Percentiles rank a stretch among this genome's conserved stretches.
phyloP scores from a whole-genome alignment of 768 basidiomycete genomes.

The Suillus americanus region DNA sequence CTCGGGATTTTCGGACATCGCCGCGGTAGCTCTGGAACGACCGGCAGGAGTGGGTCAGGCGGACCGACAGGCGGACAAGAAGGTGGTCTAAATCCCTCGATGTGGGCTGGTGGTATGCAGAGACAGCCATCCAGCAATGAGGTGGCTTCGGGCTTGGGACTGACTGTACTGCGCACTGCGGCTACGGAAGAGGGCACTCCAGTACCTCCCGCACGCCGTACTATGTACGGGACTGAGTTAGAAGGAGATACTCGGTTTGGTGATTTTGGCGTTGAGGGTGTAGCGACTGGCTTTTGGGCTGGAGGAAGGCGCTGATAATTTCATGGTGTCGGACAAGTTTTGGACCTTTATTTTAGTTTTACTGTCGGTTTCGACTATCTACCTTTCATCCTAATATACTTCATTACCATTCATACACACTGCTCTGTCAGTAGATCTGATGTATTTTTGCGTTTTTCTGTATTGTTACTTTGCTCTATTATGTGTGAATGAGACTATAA shows the following conservation, averaged over 20 bases:
- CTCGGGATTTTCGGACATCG: conserved; percentile 31
- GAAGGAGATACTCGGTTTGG: conserved; percentile 84
- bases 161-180: conserved; percentile 38
- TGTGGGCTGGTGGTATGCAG: conserved; percentile 22
- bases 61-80: conserved; percentile 28
- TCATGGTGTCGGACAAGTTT: not conserved
- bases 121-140: conserved; percentile 44
- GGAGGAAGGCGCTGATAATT: conserved; percentile 41
- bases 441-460: not conserved
- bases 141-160: conserved; percentile 43
- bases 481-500: not conserved
- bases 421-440: conserved; percentile 1
- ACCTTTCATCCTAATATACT: conserved; percentile 1
- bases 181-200: conserved; percentile 42
- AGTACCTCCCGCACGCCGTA: conserved; percentile 53
- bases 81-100: conserved; percentile 36
- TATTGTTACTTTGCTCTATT: not conserved
- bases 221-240: conserved; percentile 84
- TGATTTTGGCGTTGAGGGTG: conserved; percentile 78
- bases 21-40: conserved; percentile 39
- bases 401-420: conserved; percentile 1
- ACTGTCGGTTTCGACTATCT: conserved; percentile 3
- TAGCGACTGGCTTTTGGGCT: conserved; percentile 72
- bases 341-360: not conserved
- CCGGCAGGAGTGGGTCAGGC: conserved; percentile 26